Conservation (phyloP, 2,329 filamentous ascomycete genomes). For the Falciphora oryzae region DNA sequence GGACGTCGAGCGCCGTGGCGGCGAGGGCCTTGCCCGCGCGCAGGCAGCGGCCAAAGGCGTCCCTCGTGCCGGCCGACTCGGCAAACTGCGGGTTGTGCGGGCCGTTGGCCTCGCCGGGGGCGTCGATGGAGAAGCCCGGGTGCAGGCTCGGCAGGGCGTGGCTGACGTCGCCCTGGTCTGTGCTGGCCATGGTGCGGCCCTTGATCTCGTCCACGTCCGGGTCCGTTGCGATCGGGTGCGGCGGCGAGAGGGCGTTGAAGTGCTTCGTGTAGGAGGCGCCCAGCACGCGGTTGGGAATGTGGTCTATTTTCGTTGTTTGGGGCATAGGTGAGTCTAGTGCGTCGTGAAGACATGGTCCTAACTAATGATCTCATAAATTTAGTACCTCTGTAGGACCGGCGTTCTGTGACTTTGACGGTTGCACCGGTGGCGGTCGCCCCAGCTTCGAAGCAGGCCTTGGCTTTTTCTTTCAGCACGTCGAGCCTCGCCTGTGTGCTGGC, state of each 20-base stretch:
- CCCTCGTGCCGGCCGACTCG: conserved; percentile 40
- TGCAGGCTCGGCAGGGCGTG: conserved; percentile 51
- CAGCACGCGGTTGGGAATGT: conserved; percentile 47
- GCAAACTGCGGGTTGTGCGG: conserved; percentile 51
- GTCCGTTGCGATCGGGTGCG: conserved; percentile 7
- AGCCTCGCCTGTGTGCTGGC: conserved; percentile 35
- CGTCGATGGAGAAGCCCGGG: conserved; percentile 44
- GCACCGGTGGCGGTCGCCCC: conserved; percentile 40
- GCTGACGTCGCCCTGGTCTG: conserved; percentile 54
- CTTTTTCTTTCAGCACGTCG: conserved; percentile 32
- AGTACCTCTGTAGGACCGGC: conserved; percentile 33
- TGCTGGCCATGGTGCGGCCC: conserved; percentile 40
- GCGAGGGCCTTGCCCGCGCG: conserved; percentile 42
- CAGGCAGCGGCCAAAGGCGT: conserved; percentile 39
- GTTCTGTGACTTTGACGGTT: conserved; percentile 34
- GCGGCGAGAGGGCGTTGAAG: conserved; percentile 33
- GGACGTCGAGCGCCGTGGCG: conserved; percentile 40
- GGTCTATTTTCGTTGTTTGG: conserved; percentile 35
- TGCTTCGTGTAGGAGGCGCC: conserved; percentile 37
- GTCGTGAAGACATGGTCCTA: too few species aligned
- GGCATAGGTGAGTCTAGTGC: too few species aligned
- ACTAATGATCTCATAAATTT: not conserved
- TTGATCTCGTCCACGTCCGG: conserved; percentile 17
- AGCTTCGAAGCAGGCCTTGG: conserved; percentile 35
- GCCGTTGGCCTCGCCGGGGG: conserved; percentile 35